A percentile compares a stretch with the other conserved stretches of the same genome.
These are phyloP conservation scores for Wickerhamomyces bovis DNA, from an alignment of 805 yeast species.

Conservation along the genomic window DNA sequence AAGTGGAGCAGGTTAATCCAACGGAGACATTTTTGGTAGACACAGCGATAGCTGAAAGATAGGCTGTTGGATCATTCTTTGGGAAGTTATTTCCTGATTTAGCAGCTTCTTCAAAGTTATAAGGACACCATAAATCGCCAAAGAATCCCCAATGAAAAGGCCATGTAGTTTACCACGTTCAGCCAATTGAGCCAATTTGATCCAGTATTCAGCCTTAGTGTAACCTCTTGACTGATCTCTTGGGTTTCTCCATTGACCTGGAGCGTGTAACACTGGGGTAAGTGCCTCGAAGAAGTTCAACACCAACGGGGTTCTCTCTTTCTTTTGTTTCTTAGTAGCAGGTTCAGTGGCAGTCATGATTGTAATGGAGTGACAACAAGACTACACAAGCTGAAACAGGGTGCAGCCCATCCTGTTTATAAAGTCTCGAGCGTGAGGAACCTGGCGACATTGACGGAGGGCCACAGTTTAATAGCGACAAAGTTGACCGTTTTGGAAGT, in stretches of 20 bases:
- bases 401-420: background rate
- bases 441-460: background rate
- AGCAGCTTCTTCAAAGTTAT: constrained; percentile 30
- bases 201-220: constrained; percentile 29
- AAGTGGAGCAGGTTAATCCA: constrained; percentile 38
- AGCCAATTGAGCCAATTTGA: constrained; percentile 28
- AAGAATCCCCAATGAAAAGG: constrained; percentile 33
- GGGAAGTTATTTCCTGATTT: constrained; percentile 31
- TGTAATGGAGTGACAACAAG: too few relatives aligned
- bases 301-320: constrained; percentile 13
- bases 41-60: constrained; percentile 36
- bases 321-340: constrained; percentile 1
- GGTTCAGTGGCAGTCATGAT: background rate
- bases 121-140: constrained; percentile 34
- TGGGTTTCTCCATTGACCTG: constrained; percentile 25
- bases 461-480: background rate
- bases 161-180: constrained; percentile 33
- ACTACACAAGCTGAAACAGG: background rate
- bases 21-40: constrained; percentile 36
- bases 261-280: constrained; percentile 23
- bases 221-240: constrained; percentile 21
- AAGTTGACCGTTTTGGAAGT: background rate
- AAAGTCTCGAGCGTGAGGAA: too few relatives aligned
- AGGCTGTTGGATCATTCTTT: constrained; percentile 34
- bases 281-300: constrained; percentile 22